These are phyloP conservation scores for Mycena crocata DNA, from an alignment of 768 basidiomycete species.

Conservation along the genomic window DNA sequence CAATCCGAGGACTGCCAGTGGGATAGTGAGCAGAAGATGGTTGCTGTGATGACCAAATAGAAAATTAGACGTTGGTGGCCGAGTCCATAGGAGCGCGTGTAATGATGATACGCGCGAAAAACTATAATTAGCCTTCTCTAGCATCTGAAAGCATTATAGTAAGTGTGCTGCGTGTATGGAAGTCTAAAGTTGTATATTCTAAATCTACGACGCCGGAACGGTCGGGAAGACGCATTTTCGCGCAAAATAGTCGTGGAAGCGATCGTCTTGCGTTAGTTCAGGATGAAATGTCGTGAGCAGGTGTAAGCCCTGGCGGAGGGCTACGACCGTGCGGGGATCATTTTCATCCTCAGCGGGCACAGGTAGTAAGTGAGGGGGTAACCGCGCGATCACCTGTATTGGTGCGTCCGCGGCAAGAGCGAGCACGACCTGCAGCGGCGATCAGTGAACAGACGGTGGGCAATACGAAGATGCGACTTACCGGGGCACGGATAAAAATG, in stretches of 20 bases:
- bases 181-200: not conserved
- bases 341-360: constrained; percentile 55
- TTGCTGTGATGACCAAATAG: no score
- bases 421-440: constrained; percentile 69
- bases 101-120: no score
- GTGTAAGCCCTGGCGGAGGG: constrained; percentile 85
- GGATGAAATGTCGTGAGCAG: constrained; percentile 95
- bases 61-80: no score
- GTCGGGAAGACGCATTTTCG: constrained; percentile 70
- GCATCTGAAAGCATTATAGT: not conserved
- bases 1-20: no score
- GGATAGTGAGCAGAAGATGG: no score
- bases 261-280: constrained; percentile 86
- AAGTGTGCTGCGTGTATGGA: not conserved
- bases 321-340: constrained; percentile 80
- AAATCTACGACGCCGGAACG: constrained; percentile 13
- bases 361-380: constrained; percentile 66
- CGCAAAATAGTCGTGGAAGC: constrained; percentile 94
- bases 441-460: constrained; percentile 7
- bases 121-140: no score
- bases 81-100: no score
- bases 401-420: constrained; percentile 65
- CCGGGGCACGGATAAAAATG: constrained; percentile 95
- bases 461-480: constrained; percentile 46
- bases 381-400: constrained; percentile 76